Percentiles rank a stretch among this genome's conserved stretches.
Conservation (phyloP, 352 stramenopile species). For the Phytophthora litchii region DNA sequence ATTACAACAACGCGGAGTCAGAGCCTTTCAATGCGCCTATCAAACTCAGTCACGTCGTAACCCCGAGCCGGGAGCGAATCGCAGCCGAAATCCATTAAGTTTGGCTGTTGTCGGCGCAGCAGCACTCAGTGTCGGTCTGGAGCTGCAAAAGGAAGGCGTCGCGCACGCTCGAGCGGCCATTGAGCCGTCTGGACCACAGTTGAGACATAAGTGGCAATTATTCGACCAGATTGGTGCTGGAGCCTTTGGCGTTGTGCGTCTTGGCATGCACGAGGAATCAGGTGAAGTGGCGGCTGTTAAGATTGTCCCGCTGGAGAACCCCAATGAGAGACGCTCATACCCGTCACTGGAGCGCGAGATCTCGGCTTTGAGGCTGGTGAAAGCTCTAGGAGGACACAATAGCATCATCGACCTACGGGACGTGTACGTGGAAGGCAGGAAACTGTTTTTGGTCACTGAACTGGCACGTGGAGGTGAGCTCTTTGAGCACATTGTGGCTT, state of each 20-base stretch:
- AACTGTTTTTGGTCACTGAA: constrained; percentile 90
- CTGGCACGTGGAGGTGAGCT: constrained; percentile 88
- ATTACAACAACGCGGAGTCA: constrained; percentile 20
- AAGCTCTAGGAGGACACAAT: constrained; percentile 75
- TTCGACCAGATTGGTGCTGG: constrained; percentile 76
- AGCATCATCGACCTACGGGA: constrained; percentile 89
- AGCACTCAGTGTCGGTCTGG: constrained; percentile 49
- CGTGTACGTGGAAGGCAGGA: constrained; percentile 77
- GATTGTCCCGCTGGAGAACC: constrained; percentile 50
- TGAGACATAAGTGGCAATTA: constrained; percentile 54
- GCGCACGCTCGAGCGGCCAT: constrained; percentile 48
- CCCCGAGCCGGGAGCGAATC: constrained; percentile 12
- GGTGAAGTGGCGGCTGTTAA: constrained; percentile 79
- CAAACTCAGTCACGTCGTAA: constrained; percentile 40
- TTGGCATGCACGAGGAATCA: constrained; percentile 71
- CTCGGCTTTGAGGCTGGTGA: constrained; percentile 70
- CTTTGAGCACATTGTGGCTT: constrained; percentile 88
- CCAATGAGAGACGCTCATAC: constrained; percentile 46
- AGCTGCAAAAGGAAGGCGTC: constrained; percentile 40
- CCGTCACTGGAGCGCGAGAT: constrained; percentile 72
- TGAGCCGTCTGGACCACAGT: constrained; percentile 22
- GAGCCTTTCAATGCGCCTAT: constrained; percentile 34
- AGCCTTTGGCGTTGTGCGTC: constrained; percentile 71
- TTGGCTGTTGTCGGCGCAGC: constrained; percentile 55
- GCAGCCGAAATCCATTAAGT: constrained; percentile 35